Conservation (phyloP, 225 moss, liverwort and hornwort genomes). For the Lunularia cruciata region DNA sequence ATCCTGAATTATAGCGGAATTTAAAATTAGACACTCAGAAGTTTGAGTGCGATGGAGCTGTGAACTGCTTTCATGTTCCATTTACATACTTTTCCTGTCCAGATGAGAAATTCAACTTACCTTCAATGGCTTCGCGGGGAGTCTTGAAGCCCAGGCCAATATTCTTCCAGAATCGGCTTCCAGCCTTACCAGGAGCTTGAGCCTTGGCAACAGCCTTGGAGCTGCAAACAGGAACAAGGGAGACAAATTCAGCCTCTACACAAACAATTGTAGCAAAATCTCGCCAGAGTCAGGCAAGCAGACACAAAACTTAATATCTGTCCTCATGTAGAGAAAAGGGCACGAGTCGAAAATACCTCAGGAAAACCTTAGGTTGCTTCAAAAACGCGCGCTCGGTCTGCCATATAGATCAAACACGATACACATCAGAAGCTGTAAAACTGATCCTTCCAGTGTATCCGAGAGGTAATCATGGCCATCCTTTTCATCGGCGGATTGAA, state of each 20-base stretch:
- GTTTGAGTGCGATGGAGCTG: background rate
- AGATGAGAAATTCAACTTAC: constrained; percentile 23
- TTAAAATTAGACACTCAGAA: background rate
- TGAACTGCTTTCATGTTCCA: too few relatives aligned
- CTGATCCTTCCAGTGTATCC: background rate
- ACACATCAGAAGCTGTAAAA: background rate
- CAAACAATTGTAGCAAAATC: background rate
- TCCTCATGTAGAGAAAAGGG: too few relatives aligned
- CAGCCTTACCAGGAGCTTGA: constrained; percentile 46
- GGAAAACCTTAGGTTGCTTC: constrained; percentile 80
- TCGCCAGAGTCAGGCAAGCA: background rate
- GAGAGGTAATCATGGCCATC: background rate
- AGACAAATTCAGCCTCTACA: background rate
- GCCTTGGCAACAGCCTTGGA: constrained; percentile 31
- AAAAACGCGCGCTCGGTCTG: constrained; percentile 87
- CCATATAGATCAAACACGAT: background rate
- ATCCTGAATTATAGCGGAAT: constrained; percentile 24
- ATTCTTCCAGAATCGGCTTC: constrained; percentile 49
- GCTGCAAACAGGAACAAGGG: constrained; percentile 10
- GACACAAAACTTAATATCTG: background rate
- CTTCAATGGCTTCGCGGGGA: constrained; percentile 50
- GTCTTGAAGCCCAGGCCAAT: constrained; percentile 51
- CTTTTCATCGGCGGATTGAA: background rate
- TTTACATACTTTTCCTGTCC: too few relatives aligned
- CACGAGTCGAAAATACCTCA: constrained; percentile 39